A percentile compares a stretch with the other conserved stretches of the same genome.
Evolutionary conservation across 2,329 filamentous ascomycete genomes (phyloP).

Genomic region (Xylariales sp.): DNA sequence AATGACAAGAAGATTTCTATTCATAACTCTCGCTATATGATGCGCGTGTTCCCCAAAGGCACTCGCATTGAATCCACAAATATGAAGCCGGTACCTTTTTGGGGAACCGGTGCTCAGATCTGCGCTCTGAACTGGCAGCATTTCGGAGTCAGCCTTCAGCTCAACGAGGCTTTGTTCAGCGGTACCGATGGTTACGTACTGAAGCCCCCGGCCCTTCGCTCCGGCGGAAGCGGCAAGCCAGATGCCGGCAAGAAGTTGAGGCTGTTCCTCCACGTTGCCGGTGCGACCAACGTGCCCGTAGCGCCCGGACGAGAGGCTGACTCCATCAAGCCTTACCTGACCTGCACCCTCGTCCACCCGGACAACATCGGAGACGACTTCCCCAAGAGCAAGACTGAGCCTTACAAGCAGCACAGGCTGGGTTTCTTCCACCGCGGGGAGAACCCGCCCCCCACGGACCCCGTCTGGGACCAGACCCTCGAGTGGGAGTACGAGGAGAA

Average conservation of each 20-base stretch:
- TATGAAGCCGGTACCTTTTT: slow-evolving; percentile 58
- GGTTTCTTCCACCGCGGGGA: slow-evolving; percentile 53
- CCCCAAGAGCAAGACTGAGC: slow-evolving; percentile 57
- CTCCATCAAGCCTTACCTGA: slow-evolving; percentile 60
- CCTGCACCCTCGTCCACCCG: slow-evolving; percentile 59
- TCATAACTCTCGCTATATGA: slow-evolving; percentile 63
- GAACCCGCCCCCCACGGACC: slow-evolving; percentile 55
- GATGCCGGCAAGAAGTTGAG: slow-evolving; percentile 41
- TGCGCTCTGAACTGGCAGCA: slow-evolving; percentile 69
- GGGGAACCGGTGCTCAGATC: slow-evolving; percentile 64
- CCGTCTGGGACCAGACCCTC: slow-evolving; percentile 61
- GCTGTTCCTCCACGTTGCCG: slow-evolving; percentile 55
- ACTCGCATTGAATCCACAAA: slow-evolving; percentile 65
- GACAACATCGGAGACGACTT: slow-evolving; percentile 41
- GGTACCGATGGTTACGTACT: slow-evolving; percentile 63
- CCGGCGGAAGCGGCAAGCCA: slow-evolving; percentile 47
- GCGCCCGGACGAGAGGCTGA: slow-evolving; percentile 44
- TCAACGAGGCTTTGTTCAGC: slow-evolving; percentile 64
- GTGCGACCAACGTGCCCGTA: slow-evolving; percentile 57
- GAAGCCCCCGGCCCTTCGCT: slow-evolving; percentile 57
- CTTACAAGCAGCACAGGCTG: slow-evolving; percentile 56
- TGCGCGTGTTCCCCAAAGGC: slow-evolving; percentile 67
- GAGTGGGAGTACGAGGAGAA: slow-evolving; percentile 68
- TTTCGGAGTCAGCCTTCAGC: slow-evolving; percentile 60
- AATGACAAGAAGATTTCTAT: slow-evolving; percentile 43